Evolutionary conservation across 805 yeast species (phyloP), one percentile per base, ranked within the genome.

Genomic region (Pichia gijzeniarum): DNA sequence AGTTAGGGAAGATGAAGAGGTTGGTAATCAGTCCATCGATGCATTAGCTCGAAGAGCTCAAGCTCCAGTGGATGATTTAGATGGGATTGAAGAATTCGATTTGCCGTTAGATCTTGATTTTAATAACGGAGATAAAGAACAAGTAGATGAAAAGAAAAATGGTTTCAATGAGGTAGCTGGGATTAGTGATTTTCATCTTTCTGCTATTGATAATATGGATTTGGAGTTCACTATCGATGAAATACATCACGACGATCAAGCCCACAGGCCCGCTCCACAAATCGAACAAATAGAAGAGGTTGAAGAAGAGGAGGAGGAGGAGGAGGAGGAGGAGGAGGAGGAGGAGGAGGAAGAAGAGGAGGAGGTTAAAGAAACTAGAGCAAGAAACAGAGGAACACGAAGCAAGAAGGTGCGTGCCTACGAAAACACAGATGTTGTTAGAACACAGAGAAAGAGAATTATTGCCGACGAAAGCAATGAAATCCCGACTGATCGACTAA

Each of bases 361-460:
- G 3, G 17, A 14, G 14, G 37, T 42, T 8, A 44, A 47, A 21
- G 43, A 44, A 21, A 14, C n/a, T 4, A 35, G 34, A 30, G 21
- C 33, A 31, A 19, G 33, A 22, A 58, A 55, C 13, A 43, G 59
- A 30, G 58, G 55, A 38, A 55, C 63, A 30, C 64, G 60, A n/a
- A 62, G 68, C 5, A 50, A 47, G 10, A 25, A 6, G 10, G 9
- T 10, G 10, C 28, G 10, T 25, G 28, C 10, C 18, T 46, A 61
- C 65, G 45, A 62, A 57, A 63, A 57, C 35, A 55, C 58, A 6
- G 65, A 61, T 25, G 81, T 79, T 31, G 71, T 77, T 3, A 69
- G 73, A 51, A 76, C 80, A 2, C 60, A 64, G 28, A 71, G 72
- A 45, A 68, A 74, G 48, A 72, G 68, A 51, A 54, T 79, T 22